Evolutionary conservation across 306 rosid genomes (phyloP).

Genomic region (Prunus dulcis): DNA sequence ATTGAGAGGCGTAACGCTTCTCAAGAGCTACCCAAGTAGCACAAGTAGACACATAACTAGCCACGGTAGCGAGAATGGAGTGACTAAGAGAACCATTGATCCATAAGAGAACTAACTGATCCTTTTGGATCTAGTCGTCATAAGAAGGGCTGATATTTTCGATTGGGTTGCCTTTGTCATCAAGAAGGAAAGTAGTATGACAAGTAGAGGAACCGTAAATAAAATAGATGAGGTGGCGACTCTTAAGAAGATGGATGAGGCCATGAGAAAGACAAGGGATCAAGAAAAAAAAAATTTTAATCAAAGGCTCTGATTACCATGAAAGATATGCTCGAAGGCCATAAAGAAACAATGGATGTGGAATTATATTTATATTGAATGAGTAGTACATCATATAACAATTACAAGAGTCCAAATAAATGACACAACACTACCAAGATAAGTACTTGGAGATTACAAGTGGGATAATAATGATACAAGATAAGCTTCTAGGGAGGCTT

Average conservation of each 20-base stretch:
- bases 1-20: background rate
- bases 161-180: background rate
- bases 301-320: background rate
- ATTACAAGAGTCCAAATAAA: no score
- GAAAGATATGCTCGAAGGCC: background rate
- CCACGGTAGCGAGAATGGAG: fast-evolving
- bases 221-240: background rate
- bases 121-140: background rate
- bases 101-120: background rate
- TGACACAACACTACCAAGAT: no score
- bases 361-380: no score
- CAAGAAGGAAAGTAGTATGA: background rate
- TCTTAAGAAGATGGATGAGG: background rate
- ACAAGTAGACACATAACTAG: background rate
- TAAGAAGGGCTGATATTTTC: background rate
- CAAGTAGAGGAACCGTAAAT: fast-evolving
- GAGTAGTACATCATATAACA: no score
- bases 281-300: background rate
- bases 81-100: background rate
- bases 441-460: no score
- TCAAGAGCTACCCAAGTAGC: background rate
- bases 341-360: no score
- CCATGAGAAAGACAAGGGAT: background rate
- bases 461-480: no score
- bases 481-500: no score